Base-by-base conservation (phyloP, 805 yeast genomes). In the Candida michaelii region DNA sequence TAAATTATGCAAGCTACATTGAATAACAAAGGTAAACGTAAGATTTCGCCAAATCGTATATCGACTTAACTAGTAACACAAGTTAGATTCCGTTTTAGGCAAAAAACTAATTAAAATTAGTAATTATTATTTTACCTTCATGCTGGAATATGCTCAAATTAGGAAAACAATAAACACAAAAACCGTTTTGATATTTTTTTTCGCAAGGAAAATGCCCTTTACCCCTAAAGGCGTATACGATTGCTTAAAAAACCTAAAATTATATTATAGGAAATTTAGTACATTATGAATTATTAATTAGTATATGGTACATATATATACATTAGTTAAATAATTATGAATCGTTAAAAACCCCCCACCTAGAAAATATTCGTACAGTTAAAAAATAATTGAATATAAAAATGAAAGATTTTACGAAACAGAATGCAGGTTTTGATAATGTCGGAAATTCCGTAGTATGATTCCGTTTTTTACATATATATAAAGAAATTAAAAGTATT, bases 131-230 rank as follows among this genome's bases (percentile, higher is more conserved):
- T 25, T 25, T 7, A 5, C 12, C 6, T 7, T 9, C 11, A 25
- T 25, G 29, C 29, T 25, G 25, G 35, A 11, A 31, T 15, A 30
- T n/a, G 12, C 37, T 33, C 29, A 15, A n/a, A 23, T 33, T 21
- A 33, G 37, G 37, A 21, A 33, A 33, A 9, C n/a, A n/a, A 33
- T 33, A 33, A 33, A 33, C 29, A 33, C 19, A n/a, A 23, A 21
- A 33, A 15, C 37, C 27, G 27, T 33, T 33, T 33, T 16, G 21
- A 12, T 21, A 21, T 6, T 30, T 30, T 30, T 30, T 16, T 13
- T 27, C 30, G n/a, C n/a, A n/a, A 16, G 3, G 33, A 21, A 15
- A 30, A 27, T 27, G 30, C 30, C 30, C 23, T 21, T 21, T 27
- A 27, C 30, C 30, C 30, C 30, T 27, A 27, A 25, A 27, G 30